Percentiles rank a stretch among this genome's conserved stretches.
phyloP scores from a whole-genome alignment of 2,329 filamentous ascomycete species.

The Trichoderma sp. region DNA sequence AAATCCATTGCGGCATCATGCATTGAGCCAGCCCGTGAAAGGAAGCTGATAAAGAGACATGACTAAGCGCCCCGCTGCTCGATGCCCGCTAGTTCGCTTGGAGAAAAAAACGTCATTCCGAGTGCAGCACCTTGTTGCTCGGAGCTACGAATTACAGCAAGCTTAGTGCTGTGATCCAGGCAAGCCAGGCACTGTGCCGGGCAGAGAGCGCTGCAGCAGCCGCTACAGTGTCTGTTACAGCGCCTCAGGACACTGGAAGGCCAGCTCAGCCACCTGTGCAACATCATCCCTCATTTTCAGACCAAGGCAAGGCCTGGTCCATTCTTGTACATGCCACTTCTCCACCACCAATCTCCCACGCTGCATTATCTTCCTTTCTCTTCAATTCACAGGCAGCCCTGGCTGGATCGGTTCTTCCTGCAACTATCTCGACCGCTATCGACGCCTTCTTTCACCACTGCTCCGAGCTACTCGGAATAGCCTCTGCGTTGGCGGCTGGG shows the following conservation, averaged over 20 bases:
- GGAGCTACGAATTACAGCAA: background rate
- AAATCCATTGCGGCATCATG: background rate
- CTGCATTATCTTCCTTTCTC: background rate
- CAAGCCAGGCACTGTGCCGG: background rate
- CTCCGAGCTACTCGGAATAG: background rate
- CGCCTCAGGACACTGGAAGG: background rate
- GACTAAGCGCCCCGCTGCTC: background rate
- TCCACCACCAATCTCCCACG: slow-evolving; percentile 16
- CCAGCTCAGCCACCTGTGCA: slow-evolving; percentile 1
- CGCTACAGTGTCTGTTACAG: background rate
- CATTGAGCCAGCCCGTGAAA: background rate
- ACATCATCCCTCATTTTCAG: slow-evolving; percentile 7
- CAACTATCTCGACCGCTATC: background rate
- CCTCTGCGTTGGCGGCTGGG: background rate
- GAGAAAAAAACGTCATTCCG: slow-evolving; percentile 4
- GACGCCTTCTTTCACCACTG: background rate
- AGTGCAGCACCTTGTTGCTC: background rate
- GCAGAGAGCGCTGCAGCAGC: background rate
- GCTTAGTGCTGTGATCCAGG: background rate
- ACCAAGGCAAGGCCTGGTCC: background rate
- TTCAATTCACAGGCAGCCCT: slow-evolving; percentile 12
- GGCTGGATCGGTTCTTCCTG: background rate
- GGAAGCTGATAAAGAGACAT: background rate
- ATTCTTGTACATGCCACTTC: slow-evolving; percentile 11
- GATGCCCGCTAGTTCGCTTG: background rate